These are phyloP conservation scores for Comarum palustre DNA, from an alignment of 306 rosid genomes.

Conservation along the genomic window DNA sequence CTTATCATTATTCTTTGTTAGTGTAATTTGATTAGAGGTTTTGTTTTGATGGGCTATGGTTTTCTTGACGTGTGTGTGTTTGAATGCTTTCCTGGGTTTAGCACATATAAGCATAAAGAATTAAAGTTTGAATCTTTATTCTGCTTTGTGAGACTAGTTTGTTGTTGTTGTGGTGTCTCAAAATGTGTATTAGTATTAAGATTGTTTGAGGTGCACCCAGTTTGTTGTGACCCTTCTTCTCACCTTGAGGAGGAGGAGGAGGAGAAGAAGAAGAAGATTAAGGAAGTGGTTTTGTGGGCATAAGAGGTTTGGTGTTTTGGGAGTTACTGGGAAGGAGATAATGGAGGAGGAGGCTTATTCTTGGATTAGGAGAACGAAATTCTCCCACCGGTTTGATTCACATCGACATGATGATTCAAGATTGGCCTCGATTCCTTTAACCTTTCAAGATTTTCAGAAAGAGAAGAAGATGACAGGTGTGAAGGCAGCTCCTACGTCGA, in stretches of 20 bases:
- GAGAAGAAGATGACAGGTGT: slow-evolving; percentile 33
- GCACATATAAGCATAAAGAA: slow-evolving; percentile 11
- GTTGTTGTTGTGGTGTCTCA: slow-evolving; percentile 31
- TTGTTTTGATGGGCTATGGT: slow-evolving; percentile 37
- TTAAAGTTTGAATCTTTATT: slow-evolving; percentile 21
- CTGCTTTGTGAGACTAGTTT: slow-evolving; percentile 9
- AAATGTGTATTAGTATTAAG: slow-evolving; percentile 16
- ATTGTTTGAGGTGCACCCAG: slow-evolving; percentile 22
- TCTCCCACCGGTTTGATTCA: slow-evolving; percentile 83
- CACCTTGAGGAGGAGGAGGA: slow-evolving; percentile 14
- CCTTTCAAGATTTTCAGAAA: slow-evolving; percentile 28
- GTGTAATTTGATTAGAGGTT: background rate
- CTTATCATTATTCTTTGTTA: background rate
- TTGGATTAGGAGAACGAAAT: slow-evolving; percentile 83
- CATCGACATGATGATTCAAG: slow-evolving; percentile 71
- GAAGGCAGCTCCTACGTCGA: slow-evolving; percentile 32
- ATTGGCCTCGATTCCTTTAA: slow-evolving; percentile 32
- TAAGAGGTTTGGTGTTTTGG: slow-evolving; percentile 20
- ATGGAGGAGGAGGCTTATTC: slow-evolving; percentile 73
- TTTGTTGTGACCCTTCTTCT: slow-evolving; percentile 35
- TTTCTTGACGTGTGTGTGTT: slow-evolving; percentile 29
- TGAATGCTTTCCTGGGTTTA: slow-evolving; percentile 36
- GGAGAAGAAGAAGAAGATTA: slow-evolving; percentile 17
- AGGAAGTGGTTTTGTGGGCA: slow-evolving; percentile 29
- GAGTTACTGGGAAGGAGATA: slow-evolving; percentile 14